Base-by-base conservation (phyloP, 129 eudicot species). In the Flaveria ramosissima region DNA sequence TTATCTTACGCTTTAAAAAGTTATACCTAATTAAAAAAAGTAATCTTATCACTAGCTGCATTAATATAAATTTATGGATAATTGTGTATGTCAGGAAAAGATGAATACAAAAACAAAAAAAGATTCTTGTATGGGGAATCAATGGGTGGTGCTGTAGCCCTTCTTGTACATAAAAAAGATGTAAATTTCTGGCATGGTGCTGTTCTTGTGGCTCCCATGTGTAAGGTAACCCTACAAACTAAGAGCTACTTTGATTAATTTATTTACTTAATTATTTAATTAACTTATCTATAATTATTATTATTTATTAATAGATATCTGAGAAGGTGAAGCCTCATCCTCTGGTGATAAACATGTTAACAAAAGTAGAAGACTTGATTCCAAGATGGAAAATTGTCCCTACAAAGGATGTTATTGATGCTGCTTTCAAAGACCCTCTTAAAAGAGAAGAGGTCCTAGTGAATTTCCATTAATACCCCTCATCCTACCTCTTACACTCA, bases 241-340 rank as follows among this genome's bases (percentile, higher is more conserved):
- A 66, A 30, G 26, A 7, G 30, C 16, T 39, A 66, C 14, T 63
- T 63, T 30, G 41, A 7, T 26, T 4, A 46, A 23, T 48, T 50
- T 13, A 14, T 11, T n/a, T n/a, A n/a, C n/a, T n/a, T n/a, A n/a
- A n/a, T n/a, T n/a, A n/a, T n/a, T 12, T 52, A 14, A 4, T 74
- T 46, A 43, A n/a, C 12, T 48, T 17, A 16, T 21, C 17, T 7
- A 8, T 3, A 60, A 2, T 16, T 7, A 7, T 59, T n/a, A n/a
- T n/a, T 42, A 19, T 59, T 10, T 17, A 19, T 59, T 6, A 12
- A 7, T 60, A 94, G 99, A 94, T 94, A 73, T 89, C 93, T 24
- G 98, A 94, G 85, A 91, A 94, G 87, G 96, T 94, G 88, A 94
- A 91, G 86, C 98, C 98, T 19, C 97, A 91, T 76, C 98, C 93